Evolutionary conservation across 345 rosid species (phyloP), one percentile per base, ranked within the genome.

Genomic region (Populus davidiana): DNA sequence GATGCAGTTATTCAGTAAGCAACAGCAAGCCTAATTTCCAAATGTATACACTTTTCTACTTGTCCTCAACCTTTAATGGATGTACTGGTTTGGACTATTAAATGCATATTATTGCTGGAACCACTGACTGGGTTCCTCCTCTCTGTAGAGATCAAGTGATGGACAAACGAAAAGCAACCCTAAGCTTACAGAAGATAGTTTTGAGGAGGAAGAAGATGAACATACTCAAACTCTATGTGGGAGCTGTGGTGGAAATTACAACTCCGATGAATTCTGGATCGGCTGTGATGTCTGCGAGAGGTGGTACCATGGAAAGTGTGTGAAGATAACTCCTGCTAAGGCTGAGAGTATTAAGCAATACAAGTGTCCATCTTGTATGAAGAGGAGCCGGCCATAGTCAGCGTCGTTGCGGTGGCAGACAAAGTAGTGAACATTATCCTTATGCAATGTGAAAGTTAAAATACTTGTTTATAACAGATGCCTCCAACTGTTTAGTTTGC

Each of bases 291-390:
- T 91, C 17, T 93, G 94, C 9, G 98, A 94, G 77, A 85, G 88
- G 82, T 94, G 98, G 97, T 94, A 88, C 87, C 98, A 91, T 36
- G 96, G 94, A 18, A 94, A 90, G 73, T 93, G 97, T 36, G 97
- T 93, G 80, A 90, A 89, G 88, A 92, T 94, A 82, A 88, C 94
- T 44, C 97, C 98, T 0, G 91, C 97, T 25, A 90, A 90, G 81
- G 98, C 99, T 9, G 96, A 92, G 71, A 86, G 78, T 74, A 92
- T 95, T 76, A 91, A 89, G 88, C 95, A 92, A 62, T 95, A 93
- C 86, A 95, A 91, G 85, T 93, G 98, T 79, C 92, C 98, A 20
- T 81, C 93, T 66, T 91, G 98, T 86, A 74, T 86, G 66, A 94
- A 91, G 83, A 92, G 89, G 88, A 86, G 81, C 70, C 75, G 85